These are phyloP conservation scores for Penicillium sp. DNA, from an alignment of 2,329 filamentous ascomycete species.

Conservation along the genomic window DNA sequence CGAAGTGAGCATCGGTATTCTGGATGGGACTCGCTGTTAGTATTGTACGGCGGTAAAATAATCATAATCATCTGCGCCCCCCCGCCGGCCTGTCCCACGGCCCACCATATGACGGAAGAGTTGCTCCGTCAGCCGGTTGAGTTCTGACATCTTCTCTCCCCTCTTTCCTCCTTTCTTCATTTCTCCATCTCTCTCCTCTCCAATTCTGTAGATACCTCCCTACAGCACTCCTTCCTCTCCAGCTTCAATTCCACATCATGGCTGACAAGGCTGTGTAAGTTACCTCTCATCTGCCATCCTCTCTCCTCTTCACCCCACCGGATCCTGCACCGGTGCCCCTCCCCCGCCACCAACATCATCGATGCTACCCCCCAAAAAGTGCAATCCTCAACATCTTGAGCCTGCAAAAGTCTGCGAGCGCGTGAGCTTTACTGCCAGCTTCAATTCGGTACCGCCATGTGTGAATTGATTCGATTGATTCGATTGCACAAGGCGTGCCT, in stretches of 20 bases:
- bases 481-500: neutral
- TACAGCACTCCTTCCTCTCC: slow-evolving; percentile 20
- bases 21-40: neutral
- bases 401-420: neutral
- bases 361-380: neutral
- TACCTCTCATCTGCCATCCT: neutral
- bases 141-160: slow-evolving; percentile 21
- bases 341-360: neutral
- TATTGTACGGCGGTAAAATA: slow-evolving; percentile 14
- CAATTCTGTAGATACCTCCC: slow-evolving; percentile 15
- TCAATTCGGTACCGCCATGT: neutral
- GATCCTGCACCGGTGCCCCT: neutral
- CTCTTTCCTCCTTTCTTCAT: slow-evolving; percentile 25
- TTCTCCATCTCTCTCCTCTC: slow-evolving; percentile 19
- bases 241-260: slow-evolving; percentile 37
- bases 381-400: neutral
- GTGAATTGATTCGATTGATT: slow-evolving; percentile 1
- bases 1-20: neutral
- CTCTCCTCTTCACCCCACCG: neutral
- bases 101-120: slow-evolving; percentile 39
- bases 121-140: slow-evolving; percentile 37
- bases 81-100: slow-evolving; percentile 19
- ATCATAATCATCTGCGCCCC: neutral
- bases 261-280: slow-evolving; percentile 50
- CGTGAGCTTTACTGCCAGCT: neutral